phyloP scores from a whole-genome alignment of 441 rosid genomes.

The Erysimum pusillum region DNA sequence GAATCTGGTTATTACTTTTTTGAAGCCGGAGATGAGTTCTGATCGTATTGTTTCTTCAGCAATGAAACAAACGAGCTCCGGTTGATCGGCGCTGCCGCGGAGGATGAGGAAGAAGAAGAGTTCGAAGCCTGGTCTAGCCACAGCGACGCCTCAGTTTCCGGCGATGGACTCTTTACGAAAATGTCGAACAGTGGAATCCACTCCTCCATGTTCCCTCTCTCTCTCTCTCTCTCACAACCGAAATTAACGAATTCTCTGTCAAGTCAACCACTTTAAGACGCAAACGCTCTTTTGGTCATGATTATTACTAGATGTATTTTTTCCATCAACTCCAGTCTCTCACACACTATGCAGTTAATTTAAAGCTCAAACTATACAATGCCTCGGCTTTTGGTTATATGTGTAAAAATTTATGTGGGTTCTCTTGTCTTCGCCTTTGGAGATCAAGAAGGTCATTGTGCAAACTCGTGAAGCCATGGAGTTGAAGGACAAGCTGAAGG shows the following conservation, averaged over 20 bases:
- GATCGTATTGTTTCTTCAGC: constrained; percentile 52
- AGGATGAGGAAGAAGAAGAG: constrained; percentile 22
- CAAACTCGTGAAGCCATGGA: background rate
- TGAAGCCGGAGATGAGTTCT: constrained; percentile 44
- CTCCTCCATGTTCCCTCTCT: constrained; percentile 55
- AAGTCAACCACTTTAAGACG: background rate
- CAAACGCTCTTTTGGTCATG: constrained; percentile 3
- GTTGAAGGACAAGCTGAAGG: background rate
- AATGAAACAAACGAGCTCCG: constrained; percentile 70
- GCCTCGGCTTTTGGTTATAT: too few relatives aligned
- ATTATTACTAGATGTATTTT: too few relatives aligned
- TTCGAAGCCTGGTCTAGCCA: constrained; percentile 68
- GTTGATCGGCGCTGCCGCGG: constrained; percentile 53
- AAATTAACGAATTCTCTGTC: background rate
- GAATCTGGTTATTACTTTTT: constrained; percentile 51
- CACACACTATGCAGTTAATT: too few relatives aligned
- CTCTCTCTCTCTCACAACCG: background rate
- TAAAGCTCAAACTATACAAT: too few relatives aligned
- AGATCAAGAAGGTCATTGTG: constrained; percentile 13
- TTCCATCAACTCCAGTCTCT: too few relatives aligned
- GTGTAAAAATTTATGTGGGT: too few relatives aligned
- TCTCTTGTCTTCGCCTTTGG: background rate
- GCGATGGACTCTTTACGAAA: constrained; percentile 64
- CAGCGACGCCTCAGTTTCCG: constrained; percentile 75
- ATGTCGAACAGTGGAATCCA: constrained; percentile 75